Evolutionary conservation across 2,329 filamentous ascomycete species (phyloP).

Genomic region (Talaromyces sp.): DNA sequence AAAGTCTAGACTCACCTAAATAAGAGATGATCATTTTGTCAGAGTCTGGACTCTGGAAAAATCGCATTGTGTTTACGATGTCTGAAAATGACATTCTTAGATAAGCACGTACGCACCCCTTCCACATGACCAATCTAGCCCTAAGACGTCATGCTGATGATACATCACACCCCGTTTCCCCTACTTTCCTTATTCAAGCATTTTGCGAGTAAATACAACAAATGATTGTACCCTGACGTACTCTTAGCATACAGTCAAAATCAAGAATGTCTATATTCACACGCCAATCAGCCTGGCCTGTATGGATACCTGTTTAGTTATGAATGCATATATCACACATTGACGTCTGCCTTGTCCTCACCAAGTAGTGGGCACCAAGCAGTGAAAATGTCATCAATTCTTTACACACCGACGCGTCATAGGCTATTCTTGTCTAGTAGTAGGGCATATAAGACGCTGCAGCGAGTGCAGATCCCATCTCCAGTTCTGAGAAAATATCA

Average conservation of each 20-base stretch:
- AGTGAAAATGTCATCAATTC: background rate
- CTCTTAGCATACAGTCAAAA: background rate
- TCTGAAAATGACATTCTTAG: background rate
- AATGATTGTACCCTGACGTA: background rate
- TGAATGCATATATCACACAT: background rate
- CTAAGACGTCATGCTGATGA: slow-evolving; percentile 11
- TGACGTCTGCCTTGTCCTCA: background rate
- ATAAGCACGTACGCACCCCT: background rate
- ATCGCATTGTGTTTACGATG: background rate
- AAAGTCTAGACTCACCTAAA: background rate
- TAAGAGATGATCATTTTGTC: background rate
- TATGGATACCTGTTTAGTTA: background rate
- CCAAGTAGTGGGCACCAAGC: background rate
- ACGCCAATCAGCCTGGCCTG: background rate
- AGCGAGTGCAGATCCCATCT: background rate
- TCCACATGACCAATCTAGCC: slow-evolving; percentile 3
- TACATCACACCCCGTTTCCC: background rate
- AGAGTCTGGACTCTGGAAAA: background rate
- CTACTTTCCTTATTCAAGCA: no score
- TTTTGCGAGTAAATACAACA: background rate
- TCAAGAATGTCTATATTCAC: background rate
- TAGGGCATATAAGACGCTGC: background rate
- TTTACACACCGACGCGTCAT: slow-evolving; percentile 7
- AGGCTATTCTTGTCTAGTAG: background rate
- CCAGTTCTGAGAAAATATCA: background rate